Evolutionary conservation across 345 rosid species (phyloP), one percentile per base, ranked within the genome.

Genomic region (Melastoma malabathricum): DNA sequence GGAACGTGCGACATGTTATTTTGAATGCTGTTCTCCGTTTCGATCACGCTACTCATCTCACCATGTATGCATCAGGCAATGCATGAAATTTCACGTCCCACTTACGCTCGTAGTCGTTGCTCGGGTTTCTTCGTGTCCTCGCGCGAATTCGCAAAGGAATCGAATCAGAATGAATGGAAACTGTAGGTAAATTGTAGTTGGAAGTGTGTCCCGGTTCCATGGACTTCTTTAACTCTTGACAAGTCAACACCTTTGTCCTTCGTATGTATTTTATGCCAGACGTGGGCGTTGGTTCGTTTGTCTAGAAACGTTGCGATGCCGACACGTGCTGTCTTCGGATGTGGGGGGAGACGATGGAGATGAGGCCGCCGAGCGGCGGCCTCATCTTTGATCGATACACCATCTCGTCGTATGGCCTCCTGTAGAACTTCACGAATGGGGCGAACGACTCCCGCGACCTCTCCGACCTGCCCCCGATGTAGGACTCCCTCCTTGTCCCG

Each of bases 381-480:
- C 81, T 60, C 77, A 92, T 76, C 78, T 79, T 87, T 39, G 95
- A 82, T 75, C 90, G 73, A 47, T 92, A 92, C 13, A 84, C 64
- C 79, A 79, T 83, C 86, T 92, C 98, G 50, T 87, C 94, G 62
- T 92, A 92, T 55, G 95, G 97, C 72, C 79, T 71, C 44, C 86
- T 58, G 47, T 81, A 83, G 60, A 87, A 73, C 64, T 79, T 81
- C 68, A 84, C 59, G 61, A 71, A 88, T 16, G 94, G 95, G 20
- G 68, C 22, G 70, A 87, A 92, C 56, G 83, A 78, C 50, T 82
- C 90, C n/a, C 95, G 78, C 39, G 84, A 66, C 66, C 61, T 77
- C 44, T 83, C 90, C 6, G 64, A 51, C 72, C 53, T 64, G 75
- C 65, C 62, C 74, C 65, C 72, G 59, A 66, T 73, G 68, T 77